Base-by-base conservation (phyloP, 1,139 yeast species). In the Pichia sp. region DNA sequence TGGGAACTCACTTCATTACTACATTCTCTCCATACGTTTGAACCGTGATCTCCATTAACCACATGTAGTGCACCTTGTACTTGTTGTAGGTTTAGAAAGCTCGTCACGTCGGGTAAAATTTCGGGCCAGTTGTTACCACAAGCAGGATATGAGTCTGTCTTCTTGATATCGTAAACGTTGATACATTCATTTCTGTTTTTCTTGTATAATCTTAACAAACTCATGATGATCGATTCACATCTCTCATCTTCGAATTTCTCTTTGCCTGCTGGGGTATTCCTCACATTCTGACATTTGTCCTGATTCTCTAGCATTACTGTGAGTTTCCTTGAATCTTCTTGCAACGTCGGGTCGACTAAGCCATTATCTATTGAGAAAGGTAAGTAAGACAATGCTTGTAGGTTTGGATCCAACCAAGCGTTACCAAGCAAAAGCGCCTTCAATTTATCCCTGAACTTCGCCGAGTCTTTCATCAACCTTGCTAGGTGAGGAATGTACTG, bases 41-140 rank as follows among this genome's bases (percentile, higher is more conserved):
- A 30, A 15, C n/a, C 19, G 13, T 46, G 19, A 15, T 23, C 49
- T 32, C 30, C 11, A 13, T 46, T 42, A 40, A 72, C 70, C 60
- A 86, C 68, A 68, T 87, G 82, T 63, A 93, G 73, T 4, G 85
- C 79, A 32, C 72, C 65, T 66, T 81, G 78, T 16, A 88, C 93
- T 1, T 78, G 78, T 0, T 75, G 73, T 29, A 79, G 73, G 50
- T 66, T 63, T 57, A 93, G 77, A 65, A 87, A 93, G 8, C 82
- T 79, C 0, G 78, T 73, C 11, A 90, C 84, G 49, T 72, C 62
- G 0, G 70, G 73, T 59, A 92, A 73, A 61, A 83, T 93, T 29
- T 80, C 80, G 0, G 99, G 99, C 99, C 99, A 93, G 67, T 87
- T 87, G 82, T 83, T 78, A 5, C 99, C 99, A 72, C 99, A 93